A percentile compares a stretch with the other conserved stretches of the same genome.
These are phyloP conservation scores for Aspergillus egyptiacus DNA, from an alignment of 495 filamentous ascomycete species.

Conservation along the genomic window DNA sequence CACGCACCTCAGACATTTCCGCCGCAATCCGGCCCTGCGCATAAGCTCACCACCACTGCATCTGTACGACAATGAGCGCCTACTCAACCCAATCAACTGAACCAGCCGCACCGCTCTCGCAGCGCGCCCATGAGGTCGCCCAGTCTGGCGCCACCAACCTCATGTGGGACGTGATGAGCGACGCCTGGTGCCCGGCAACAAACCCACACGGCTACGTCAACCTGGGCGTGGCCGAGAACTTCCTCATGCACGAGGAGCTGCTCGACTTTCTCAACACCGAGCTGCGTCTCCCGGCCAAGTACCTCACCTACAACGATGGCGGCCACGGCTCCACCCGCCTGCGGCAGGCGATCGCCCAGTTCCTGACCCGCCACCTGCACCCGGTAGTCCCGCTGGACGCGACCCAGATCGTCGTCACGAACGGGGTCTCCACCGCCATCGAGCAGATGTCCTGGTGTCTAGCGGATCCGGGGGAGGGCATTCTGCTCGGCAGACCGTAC, in stretches of 20 bases:
- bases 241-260: slow-evolving; percentile 34
- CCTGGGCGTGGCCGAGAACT: slow-evolving; percentile 37
- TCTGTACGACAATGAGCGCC: too few relatives aligned
- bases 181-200: background rate
- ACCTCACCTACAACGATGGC: slow-evolving; percentile 43
- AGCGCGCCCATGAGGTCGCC: too few relatives aligned
- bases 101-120: too few relatives aligned
- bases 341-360: slow-evolving; percentile 36
- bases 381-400: slow-evolving; percentile 31
- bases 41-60: too few relatives aligned
- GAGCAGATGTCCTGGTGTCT: slow-evolving; percentile 42
- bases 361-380: slow-evolving; percentile 40
- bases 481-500: slow-evolving; percentile 45
- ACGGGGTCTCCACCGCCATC: slow-evolving; percentile 43
- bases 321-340: slow-evolving; percentile 28
- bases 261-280: slow-evolving; percentile 27
- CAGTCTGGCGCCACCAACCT: too few relatives aligned
- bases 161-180: too few relatives aligned
- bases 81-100: too few relatives aligned
- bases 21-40: too few relatives aligned
- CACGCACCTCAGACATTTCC: too few relatives aligned
- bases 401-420: slow-evolving; percentile 39
- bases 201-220: slow-evolving; percentile 36
- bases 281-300: slow-evolving; percentile 27
- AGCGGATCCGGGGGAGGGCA: slow-evolving; percentile 42